A percentile compares a stretch with the other conserved stretches of the same genome.
phyloP scores from a whole-genome alignment of 768 basidiomycete species.

The Tulasnella sp. region DNA sequence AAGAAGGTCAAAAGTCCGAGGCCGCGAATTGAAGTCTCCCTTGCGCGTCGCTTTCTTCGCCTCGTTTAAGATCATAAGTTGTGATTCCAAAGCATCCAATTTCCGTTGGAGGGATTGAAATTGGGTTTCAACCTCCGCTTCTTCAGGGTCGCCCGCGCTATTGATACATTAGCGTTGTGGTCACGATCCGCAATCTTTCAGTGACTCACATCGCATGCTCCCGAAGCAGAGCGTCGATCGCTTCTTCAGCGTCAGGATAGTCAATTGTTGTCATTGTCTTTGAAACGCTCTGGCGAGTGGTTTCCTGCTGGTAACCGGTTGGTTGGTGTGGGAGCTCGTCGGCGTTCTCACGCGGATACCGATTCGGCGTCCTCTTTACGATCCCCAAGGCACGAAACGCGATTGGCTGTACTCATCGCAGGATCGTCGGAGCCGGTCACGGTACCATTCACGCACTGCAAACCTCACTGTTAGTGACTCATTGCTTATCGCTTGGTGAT shows the following conservation, averaged over 20 bases:
- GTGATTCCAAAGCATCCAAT: not conserved
- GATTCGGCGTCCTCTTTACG: not conserved
- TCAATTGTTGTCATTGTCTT: not conserved
- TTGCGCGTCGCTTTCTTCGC: not conserved
- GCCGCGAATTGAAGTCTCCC: too few species aligned
- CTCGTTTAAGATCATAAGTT: not conserved
- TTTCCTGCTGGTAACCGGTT: not conserved
- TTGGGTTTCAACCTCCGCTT: not conserved
- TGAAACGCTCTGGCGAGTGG: not conserved
- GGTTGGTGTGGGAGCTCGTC: too few species aligned
- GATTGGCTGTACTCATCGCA: too few species aligned
- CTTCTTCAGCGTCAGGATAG: not conserved
- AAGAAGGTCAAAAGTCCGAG: too few species aligned
- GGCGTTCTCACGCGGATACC: too few species aligned
- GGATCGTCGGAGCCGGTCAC: not conserved
- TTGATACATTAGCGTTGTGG: too few species aligned
- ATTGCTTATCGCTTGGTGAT: not conserved
- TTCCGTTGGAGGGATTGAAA: not conserved
- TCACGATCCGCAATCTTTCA: too few species aligned
- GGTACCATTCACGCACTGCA: not conserved
- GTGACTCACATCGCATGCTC: too few species aligned
- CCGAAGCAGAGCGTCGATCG: not conserved
- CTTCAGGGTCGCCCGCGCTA: too few species aligned
- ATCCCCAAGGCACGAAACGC: too few species aligned
- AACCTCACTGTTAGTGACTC: not conserved